Evolutionary conservation across 78 protist species (phyloP).

Genomic region (Isochrysis galbana): DNA sequence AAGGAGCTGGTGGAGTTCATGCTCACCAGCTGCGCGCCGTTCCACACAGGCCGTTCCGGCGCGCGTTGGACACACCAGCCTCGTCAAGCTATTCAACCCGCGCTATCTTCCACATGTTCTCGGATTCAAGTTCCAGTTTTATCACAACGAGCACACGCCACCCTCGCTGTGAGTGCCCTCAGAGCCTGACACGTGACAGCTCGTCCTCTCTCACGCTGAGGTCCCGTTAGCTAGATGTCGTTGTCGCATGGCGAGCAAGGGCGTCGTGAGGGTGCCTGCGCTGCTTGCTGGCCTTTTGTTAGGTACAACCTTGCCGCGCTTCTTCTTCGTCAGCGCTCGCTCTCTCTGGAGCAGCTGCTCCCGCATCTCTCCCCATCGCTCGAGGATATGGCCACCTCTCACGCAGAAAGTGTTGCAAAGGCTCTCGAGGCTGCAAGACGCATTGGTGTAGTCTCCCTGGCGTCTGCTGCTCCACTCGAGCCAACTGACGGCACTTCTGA

Average conservation of each 20-base stretch:
- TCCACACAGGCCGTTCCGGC: neutral
- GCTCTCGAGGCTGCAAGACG: neutral
- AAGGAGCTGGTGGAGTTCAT: too few species aligned
- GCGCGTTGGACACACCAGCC: neutral
- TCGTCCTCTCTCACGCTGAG: too few species aligned
- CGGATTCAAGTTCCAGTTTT: slow-evolving; percentile 55
- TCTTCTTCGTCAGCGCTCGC: neutral
- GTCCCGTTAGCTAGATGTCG: too few species aligned
- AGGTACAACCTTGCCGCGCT: neutral
- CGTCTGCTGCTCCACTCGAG: neutral
- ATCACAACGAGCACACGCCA: neutral
- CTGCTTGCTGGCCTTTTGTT: too few species aligned
- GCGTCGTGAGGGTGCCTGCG: too few species aligned
- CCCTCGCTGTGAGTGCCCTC: neutral
- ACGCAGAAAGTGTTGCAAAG: too few species aligned
- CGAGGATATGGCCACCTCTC: neutral
- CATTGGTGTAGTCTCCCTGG: neutral
- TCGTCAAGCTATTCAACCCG: neutral
- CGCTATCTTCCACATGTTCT: neutral
- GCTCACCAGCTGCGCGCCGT: too few species aligned
- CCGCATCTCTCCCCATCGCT: slow-evolving; percentile 7
- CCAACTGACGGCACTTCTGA: too few species aligned
- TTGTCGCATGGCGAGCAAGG: too few species aligned
- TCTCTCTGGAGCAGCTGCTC: neutral
- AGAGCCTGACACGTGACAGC: too few species aligned